Percentiles rank a stretch among this genome's conserved stretches.
These are phyloP conservation scores for Pelargonium citronellum DNA, from an alignment of 441 rosid genomes.

Conservation along the genomic window DNA sequence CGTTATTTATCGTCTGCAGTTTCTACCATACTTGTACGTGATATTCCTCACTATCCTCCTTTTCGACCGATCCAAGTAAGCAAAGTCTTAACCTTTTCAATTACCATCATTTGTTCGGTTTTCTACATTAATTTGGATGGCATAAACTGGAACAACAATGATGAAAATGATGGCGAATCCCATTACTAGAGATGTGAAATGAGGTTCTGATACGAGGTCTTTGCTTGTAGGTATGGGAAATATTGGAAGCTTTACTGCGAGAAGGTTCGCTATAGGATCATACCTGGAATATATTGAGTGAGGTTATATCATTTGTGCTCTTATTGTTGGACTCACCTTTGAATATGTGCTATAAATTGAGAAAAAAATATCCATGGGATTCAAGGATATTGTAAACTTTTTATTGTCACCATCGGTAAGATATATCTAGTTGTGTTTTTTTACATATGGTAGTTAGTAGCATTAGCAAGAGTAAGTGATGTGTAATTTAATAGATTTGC, in stretches of 20 bases:
- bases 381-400: too few species aligned
- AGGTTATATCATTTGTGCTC: background rate
- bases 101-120: background rate
- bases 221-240: slow-evolving; percentile 65
- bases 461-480: too few species aligned
- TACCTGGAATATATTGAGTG: slow-evolving; percentile 75
- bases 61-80: slow-evolving; percentile 85
- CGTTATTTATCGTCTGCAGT: slow-evolving; percentile 35
- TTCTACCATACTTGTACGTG: slow-evolving; percentile 86
- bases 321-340: too few species aligned
- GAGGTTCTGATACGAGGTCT: background rate
- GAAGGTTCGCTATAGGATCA: slow-evolving; percentile 61
- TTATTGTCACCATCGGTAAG: too few species aligned
- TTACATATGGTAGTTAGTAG: too few species aligned
- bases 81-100: slow-evolving; percentile 11
- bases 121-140: background rate
- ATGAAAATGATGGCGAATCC: background rate
- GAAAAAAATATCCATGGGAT: too few species aligned
- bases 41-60: slow-evolving; percentile 79
- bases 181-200: background rate
- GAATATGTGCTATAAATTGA: background rate
- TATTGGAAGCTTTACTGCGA: slow-evolving; percentile 84
- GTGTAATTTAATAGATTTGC: too few species aligned
- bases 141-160: background rate
- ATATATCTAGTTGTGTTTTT: too few species aligned